Base-by-base conservation (phyloP, 805 yeast genomes). In the Yamadazyma kitorensis region DNA sequence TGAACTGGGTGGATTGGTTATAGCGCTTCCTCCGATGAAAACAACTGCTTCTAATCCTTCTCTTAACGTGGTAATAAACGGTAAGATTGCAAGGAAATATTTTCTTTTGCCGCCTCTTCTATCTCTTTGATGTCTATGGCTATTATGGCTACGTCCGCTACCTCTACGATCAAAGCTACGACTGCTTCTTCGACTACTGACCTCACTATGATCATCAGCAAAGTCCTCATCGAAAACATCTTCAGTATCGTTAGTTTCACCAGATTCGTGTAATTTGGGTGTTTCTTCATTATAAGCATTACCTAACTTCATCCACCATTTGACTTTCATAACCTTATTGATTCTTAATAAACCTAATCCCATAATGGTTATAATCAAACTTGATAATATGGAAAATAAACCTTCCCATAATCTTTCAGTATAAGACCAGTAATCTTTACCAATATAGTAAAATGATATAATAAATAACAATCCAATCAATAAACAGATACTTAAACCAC, bases 341-440 rank as follows among this genome's bases (percentile, higher is more conserved):
- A 88, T 74, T 43, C 95, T 69, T 41, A 88, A 66, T 54, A 88
- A 76, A 35, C 91, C 83, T 21, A 86, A 51, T 0, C 96, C 96
- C 96, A 88, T 87, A 6, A 80, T 61, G 1, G 95, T 84, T 40
- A 88, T 88, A 39, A 88, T 77, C 2, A 82, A 49, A 13, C 93
- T 76, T 3, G 95, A 87, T 19, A 87, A 55, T 10, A 89, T 68
- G 47, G 91, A 82, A 52, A 88, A 78, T 1, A 80, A 60, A 6
- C 95, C 95, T 54, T 88, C 97, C 85, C 95, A 88, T 34, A 86
- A 69, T 49, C 93, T 78, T 55, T 88, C 97, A 25, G 96, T 82
- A 40, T 78, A 64, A 6, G 89, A 76, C 96, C 96, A 88, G 34
- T 86, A 62, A 59, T 88, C 94, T 17, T 80, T 77, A 11, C 96